Conservation (phyloP, 2,329 filamentous ascomycete species). For the Aspergillus nomiae region DNA sequence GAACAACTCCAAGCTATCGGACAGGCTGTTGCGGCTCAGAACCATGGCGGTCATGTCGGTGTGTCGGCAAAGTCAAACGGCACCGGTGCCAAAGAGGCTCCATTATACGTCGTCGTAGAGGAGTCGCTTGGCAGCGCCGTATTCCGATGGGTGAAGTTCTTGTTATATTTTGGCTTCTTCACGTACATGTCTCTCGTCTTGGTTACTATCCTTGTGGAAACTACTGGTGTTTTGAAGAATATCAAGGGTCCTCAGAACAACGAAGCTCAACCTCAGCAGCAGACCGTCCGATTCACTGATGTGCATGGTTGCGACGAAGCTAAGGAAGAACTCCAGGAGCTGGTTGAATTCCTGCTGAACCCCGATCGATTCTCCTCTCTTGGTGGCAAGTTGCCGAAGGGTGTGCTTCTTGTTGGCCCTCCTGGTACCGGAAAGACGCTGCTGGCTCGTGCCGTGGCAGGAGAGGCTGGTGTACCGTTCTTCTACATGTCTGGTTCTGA, state of each 20-base stretch:
- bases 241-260: conserved; percentile 71
- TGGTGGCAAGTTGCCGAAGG: conserved; percentile 94
- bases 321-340: conserved; percentile 95
- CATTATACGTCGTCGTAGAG: conserved; percentile 94
- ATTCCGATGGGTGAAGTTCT: conserved; percentile 90
- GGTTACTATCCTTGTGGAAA: conserved; percentile 81
- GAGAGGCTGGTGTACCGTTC: conserved; percentile 96
- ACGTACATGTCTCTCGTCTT: conserved; percentile 78
- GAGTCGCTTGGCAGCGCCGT: conserved; percentile 77
- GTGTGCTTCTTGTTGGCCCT: conserved; percentile 90
- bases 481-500: conserved; percentile 99
- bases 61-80: conserved; percentile 52
- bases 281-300: conserved; percentile 87
- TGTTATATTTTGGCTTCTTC: conserved; percentile 75
- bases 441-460: conserved; percentile 90
- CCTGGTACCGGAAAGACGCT: conserved; percentile 98
- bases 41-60: conserved; percentile 66
- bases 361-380: conserved; percentile 91
- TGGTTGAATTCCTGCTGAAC: conserved; percentile 93
- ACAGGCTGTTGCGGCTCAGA: conserved; percentile 76
- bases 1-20: conserved; percentile 76
- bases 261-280: conserved; percentile 89
- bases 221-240: conserved; percentile 76
- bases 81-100: conserved; percentile 74
- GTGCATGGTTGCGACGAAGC: conserved; percentile 98